phyloP scores from a whole-genome alignment of 1,284 basidiomycete genomes.

The Trichosporon sp. region DNA sequence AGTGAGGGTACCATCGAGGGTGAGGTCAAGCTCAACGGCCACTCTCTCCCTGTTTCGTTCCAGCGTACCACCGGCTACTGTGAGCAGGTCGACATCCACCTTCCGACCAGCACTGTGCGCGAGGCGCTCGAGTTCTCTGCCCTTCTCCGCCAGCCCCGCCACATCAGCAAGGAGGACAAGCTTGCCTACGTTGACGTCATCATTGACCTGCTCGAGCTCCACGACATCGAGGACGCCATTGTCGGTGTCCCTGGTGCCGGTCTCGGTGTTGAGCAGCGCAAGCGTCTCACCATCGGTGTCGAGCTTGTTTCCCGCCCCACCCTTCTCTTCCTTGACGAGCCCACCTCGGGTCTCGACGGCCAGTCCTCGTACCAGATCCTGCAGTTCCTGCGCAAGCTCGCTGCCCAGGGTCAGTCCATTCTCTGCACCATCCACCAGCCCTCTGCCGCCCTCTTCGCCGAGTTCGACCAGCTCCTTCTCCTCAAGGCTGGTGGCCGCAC shows the following conservation, averaged over 20 bases:
- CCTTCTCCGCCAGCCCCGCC: constrained; percentile 66
- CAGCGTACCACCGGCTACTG: constrained; percentile 52
- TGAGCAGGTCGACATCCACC: constrained; percentile 45
- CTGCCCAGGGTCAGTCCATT: constrained; percentile 50
- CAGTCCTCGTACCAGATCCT: constrained; percentile 57
- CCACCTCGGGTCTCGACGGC: constrained; percentile 56
- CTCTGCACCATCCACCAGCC: constrained; percentile 56
- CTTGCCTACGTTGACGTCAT: constrained; percentile 54
- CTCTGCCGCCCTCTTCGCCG: constrained; percentile 59
- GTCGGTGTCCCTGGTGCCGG: constrained; percentile 51
- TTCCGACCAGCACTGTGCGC: constrained; percentile 54
- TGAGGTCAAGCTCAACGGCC: constrained; percentile 51
- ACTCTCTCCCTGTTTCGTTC: constrained; percentile 50
- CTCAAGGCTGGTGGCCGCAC: constrained; percentile 52
- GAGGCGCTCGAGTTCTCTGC: constrained; percentile 80
- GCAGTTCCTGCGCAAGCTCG: constrained; percentile 55
- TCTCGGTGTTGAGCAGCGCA: constrained; percentile 47
- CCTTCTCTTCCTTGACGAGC: constrained; percentile 51
- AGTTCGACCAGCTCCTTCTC: constrained; percentile 65
- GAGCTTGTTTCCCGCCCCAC: constrained; percentile 44
- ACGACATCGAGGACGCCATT: constrained; percentile 52
- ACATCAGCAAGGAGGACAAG: constrained; percentile 56
- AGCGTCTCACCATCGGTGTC: constrained; percentile 54
- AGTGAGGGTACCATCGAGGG: constrained; percentile 42
- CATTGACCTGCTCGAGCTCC: constrained; percentile 53